phyloP scores from a whole-genome alignment of 495 filamentous ascomycete species.

The Neurospora africana region DNA sequence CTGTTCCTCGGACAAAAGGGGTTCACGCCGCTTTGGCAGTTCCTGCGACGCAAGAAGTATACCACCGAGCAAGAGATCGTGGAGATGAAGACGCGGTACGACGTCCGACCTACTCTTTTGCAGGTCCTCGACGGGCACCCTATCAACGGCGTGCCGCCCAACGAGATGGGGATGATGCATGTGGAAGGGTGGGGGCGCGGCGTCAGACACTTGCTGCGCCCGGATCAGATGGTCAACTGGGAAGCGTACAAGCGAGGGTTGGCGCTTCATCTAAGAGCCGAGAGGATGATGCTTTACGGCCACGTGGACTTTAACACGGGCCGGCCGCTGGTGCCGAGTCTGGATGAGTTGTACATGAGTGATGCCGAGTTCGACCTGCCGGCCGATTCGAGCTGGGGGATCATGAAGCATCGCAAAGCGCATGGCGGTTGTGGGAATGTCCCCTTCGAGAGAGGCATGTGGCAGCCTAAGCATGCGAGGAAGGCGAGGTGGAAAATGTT shows the following conservation, averaged over 20 bases:
- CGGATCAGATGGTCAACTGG: conserved; percentile 45
- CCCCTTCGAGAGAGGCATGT: conserved; percentile 19
- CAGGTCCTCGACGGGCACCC: background rate
- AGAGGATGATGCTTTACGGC: conserved; percentile 45
- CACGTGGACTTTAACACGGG: conserved; percentile 37
- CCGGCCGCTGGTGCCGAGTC: conserved; percentile 23
- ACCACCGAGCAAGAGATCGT: conserved; percentile 30
- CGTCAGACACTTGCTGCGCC: conserved; percentile 31
- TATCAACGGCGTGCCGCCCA: conserved; percentile 38
- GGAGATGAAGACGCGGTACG: conserved; percentile 35
- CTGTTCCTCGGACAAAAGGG: conserved; percentile 51
- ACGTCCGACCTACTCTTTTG: conserved; percentile 8
- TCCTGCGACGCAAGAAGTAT: conserved; percentile 35
- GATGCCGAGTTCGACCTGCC: conserved; percentile 21
- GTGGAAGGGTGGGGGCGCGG: conserved; percentile 42
- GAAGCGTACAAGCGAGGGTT: conserved; percentile 41
- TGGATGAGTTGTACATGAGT: conserved; percentile 38
- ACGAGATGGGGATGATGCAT: conserved; percentile 38
- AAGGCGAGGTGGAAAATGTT: conserved; percentile 24
- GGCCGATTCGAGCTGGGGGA: conserved; percentile 3
- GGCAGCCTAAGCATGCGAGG: conserved; percentile 24
- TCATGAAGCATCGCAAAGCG: conserved; percentile 3
- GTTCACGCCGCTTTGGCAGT: conserved; percentile 37
- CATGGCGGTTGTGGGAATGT: conserved; percentile 23
- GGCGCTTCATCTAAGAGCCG: conserved; percentile 32